Base-by-base conservation (phyloP, 179 eudicot species). In the Amaranthus tricolor region DNA sequence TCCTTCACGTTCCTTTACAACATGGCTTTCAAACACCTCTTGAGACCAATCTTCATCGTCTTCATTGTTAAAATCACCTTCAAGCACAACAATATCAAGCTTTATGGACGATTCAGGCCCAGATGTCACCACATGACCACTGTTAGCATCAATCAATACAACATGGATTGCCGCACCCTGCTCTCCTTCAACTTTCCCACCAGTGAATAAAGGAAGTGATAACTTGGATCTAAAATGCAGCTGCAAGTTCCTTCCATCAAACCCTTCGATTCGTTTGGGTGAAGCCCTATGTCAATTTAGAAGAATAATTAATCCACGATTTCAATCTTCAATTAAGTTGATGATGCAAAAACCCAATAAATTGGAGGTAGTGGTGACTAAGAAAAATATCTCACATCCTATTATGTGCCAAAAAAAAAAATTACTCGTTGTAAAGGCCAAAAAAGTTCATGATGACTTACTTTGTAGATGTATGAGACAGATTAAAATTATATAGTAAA, bases 111-210 rank as follows among this genome's bases (percentile, higher is more conserved):
- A 93, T 83, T 90, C 95, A 62, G 91, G 87, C 62, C 98, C 98
- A 76, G 85, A 86, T 78, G 90, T 88, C 61, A 94, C 85, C 51
- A 87, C 87, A 71, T 78, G 91, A 62, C 97, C 93, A 0, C 88
- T 84, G 77, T 86, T 88, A 24, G 88, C 90, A 81, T 94, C 97
- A 70, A 88, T 40, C 24, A 94, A 63, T 13, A 94, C 97, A 57
- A 89, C 77, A 80, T 94, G 98, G 70, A 94, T 90, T 19, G 97
- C 71, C 70, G 97, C 96, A 79, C 98, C 97, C 82, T 93, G 98
- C 82, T 95, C 99, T 71, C 99, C 99, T 84, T 95, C 99, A 49
- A 95, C 97, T 82, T 93, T 95, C 40, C 95, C 99, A 20, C 99
- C 99, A 0, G 98, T 95, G 70, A 90, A 95, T 62, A 93, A 84